Percentiles rank a stretch among this genome's conserved stretches.
These are phyloP conservation scores for Pichia sp. DNA, from an alignment of 1,139 yeast genomes.

Conservation along the genomic window DNA sequence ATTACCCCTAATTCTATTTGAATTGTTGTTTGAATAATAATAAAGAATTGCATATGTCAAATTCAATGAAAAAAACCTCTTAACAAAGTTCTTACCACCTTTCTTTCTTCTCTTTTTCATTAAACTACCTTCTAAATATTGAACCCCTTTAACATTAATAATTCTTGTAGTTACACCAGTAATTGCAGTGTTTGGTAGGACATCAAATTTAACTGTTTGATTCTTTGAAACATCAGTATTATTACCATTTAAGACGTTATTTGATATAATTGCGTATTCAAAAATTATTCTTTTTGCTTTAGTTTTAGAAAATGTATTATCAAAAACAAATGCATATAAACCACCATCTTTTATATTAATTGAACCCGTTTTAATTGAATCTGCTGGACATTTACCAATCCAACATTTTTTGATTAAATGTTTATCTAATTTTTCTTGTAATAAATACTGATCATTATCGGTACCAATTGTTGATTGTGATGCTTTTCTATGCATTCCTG, in stretches of 20 bases:
- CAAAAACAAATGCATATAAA: conserved; percentile 81
- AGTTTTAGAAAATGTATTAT: conserved; percentile 84
- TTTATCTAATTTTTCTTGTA: conserved; percentile 35
- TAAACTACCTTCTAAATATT: conserved; percentile 65
- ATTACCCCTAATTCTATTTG: conserved; percentile 75
- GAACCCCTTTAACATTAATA: conserved; percentile 43
- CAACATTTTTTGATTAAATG: conserved; percentile 37
- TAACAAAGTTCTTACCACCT: conserved; percentile 80
- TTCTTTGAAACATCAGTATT: too few species aligned
- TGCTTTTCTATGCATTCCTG: neutral
- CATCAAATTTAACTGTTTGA: neutral
- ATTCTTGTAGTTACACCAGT: conserved; percentile 18
- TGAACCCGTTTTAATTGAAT: conserved; percentile 57
- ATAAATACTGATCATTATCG: neutral
- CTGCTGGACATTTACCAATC: conserved; percentile 44
- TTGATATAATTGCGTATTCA: conserved; percentile 39
- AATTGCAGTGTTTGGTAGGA: neutral
- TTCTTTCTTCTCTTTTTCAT: conserved; percentile 63
- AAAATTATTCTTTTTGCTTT: conserved; percentile 77
- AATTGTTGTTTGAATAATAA: conserved; percentile 67
- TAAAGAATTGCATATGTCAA: conserved; percentile 76
- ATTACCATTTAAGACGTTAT: neutral
- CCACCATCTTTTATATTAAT: conserved; percentile 53
- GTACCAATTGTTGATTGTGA: neutral
- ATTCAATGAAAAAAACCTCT: conserved; percentile 78